These are phyloP conservation scores for Pholiota adiposa DNA, from an alignment of 1,284 basidiomycete genomes.

Conservation along the genomic window DNA sequence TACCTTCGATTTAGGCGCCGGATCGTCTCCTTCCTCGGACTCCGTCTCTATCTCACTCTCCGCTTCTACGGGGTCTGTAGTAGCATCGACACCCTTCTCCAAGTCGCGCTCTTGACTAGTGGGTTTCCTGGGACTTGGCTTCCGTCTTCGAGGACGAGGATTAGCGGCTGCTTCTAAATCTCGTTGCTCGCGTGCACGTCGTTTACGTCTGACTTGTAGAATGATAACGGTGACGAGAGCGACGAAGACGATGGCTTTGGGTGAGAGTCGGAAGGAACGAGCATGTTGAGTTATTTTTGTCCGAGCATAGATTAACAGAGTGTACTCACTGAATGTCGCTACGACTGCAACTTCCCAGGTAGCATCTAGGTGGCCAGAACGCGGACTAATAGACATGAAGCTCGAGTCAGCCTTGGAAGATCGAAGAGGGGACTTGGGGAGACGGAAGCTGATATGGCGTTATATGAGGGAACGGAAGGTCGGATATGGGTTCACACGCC, in stretches of 20 bases:
- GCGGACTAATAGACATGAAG: slow-evolving; percentile 25
- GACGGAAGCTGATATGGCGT: neutral
- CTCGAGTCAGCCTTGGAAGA: neutral
- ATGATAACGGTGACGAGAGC: slow-evolving; percentile 22
- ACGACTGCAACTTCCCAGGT: slow-evolving; percentile 43
- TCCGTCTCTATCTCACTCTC: slow-evolving; percentile 14
- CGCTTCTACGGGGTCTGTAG: slow-evolving; percentile 4
- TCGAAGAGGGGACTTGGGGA: neutral
- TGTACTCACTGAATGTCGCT: slow-evolving; percentile 35
- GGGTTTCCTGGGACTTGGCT: slow-evolving; percentile 5
- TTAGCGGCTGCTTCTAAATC: slow-evolving; percentile 10
- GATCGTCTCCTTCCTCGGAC: slow-evolving; percentile 8
- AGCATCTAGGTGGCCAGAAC: slow-evolving; percentile 34
- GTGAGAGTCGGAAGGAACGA: neutral
- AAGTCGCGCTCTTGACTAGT: slow-evolving; percentile 10
- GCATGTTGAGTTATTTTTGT: neutral
- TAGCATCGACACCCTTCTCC: slow-evolving; percentile 11
- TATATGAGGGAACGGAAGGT: neutral
- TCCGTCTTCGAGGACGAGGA: slow-evolving; percentile 5
- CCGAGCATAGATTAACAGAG: neutral
- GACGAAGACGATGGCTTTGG: slow-evolving; percentile 29
- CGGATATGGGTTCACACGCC: neutral
- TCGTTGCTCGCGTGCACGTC: slow-evolving; percentile 25
- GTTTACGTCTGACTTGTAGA: slow-evolving; percentile 31
- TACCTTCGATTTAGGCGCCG: slow-evolving; percentile 6